Base-by-base conservation (phyloP, 108 stramenopile species). In the Skeletonema potamos region DNA sequence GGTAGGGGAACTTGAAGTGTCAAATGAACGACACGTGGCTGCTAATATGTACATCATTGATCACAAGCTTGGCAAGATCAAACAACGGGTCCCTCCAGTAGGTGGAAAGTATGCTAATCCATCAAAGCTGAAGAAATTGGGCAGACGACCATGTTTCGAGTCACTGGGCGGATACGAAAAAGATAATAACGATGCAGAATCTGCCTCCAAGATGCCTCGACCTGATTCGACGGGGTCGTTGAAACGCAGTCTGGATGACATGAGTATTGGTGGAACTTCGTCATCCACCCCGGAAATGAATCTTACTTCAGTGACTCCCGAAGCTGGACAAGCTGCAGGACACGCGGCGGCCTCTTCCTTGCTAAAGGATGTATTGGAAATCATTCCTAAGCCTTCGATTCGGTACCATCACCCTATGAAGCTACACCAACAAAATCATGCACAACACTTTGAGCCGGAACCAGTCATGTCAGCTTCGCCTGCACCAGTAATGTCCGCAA, bases 31-130 rank as follows among this genome's bases (percentile, higher is more conserved):
- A 3, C 90, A 92, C 66, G 84, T 81, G 18, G 85, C 92, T 18
- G 91, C 90, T 56, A 96, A 96, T 64, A 55, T 96, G 66, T 93
- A 92, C 76, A 92, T 93, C 65, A 58, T 93, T 34, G 88, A 93
- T 66, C 81, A 92, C 57, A 79, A 72, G 5, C 75, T 96, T 26
- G 69, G 82, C 32, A 82, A 79, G 54, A 51, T 94, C 12, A 58
- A 80, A 13, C 36, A 76, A 26, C 71, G 60, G 6, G 24, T 80
- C 20, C 62, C 78, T 20, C 54, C 70, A 24, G 39, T 62, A 3
- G 43, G 75, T 15, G 36, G 33, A 33, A 51, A 24, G 48, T 54
- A 84, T 44, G 76, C 86, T 13, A 64, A 83, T 62, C 69, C 84
- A 24, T 57, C 74, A 1, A 62, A 73, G 32, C 64, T 90, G 26